These are phyloP conservation scores for Sporothrix variecibatus DNA, from an alignment of 2,329 filamentous ascomycete species.

Conservation along the genomic window DNA sequence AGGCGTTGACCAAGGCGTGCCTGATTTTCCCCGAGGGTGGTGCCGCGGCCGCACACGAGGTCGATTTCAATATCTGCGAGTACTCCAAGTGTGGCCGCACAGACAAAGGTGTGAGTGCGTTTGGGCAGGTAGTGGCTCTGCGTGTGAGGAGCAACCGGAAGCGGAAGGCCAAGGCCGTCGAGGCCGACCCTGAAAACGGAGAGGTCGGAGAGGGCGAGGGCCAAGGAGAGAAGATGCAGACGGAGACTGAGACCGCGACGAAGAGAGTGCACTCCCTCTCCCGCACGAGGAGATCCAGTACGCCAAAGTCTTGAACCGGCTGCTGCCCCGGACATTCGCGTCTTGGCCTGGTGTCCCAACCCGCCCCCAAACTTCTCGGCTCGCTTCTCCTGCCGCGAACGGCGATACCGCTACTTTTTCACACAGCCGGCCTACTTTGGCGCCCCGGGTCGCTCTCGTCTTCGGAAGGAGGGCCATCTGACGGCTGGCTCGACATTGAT, in stretches of 20 bases:
- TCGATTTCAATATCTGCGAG: conserved; percentile 82
- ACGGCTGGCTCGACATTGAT: conserved; percentile 83
- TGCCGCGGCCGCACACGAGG: conserved; percentile 53
- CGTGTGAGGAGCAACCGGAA: conserved; percentile 73
- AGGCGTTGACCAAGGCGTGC: conserved; percentile 77
- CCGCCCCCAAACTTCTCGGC: conserved; percentile 82
- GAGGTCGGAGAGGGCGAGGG: conserved; percentile 22
- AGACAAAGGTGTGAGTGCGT: conserved; percentile 90
- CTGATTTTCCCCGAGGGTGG: conserved; percentile 69
- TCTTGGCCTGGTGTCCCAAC: conserved; percentile 89
- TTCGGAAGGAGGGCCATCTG: conserved; percentile 46
- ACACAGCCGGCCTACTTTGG: conserved; percentile 83
- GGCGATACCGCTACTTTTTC: conserved; percentile 96
- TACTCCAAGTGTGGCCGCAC: conserved; percentile 96
- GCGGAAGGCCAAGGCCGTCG: conserved; percentile 18
- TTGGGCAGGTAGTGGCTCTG: conserved; percentile 90
- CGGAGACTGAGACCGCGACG: conserved; percentile 53
- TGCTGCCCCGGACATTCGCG: conserved; percentile 88
- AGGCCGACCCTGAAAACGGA: conserved; percentile 15
- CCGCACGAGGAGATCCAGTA: conserved; percentile 70
- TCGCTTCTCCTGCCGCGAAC: conserved; percentile 87
- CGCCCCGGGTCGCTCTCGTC: conserved; percentile 50
- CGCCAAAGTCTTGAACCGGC: conserved; percentile 76
- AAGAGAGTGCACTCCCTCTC: background rate
- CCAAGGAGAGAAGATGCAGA: conserved; percentile 45